Conservation (phyloP, 108 stramenopile species). For the Mediolabrus comicus region DNA sequence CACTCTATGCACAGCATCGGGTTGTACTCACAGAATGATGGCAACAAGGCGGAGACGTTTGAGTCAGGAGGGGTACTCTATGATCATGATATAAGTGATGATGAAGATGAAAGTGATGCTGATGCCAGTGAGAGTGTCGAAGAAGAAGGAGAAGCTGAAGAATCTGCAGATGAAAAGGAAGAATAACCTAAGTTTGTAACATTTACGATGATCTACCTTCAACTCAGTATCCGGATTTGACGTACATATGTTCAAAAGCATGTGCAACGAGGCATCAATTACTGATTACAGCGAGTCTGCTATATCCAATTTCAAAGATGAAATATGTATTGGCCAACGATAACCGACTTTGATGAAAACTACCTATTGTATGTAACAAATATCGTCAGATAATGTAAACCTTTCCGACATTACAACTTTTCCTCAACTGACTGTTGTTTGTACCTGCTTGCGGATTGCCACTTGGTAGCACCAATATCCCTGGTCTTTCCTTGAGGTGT, state of each 20-base stretch:
- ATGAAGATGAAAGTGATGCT: slow-evolving; percentile 60
- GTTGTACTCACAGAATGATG: slow-evolving; percentile 84
- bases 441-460: background rate
- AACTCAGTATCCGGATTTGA: no score
- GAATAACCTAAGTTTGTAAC: background rate
- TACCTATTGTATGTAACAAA: no score
- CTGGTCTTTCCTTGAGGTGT: background rate
- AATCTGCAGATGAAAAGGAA: background rate
- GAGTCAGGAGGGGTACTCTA: slow-evolving; percentile 86
- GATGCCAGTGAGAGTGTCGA: slow-evolving; percentile 17
- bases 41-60: slow-evolving; percentile 76
- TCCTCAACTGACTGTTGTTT: background rate
- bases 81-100: slow-evolving; percentile 82
- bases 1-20: slow-evolving; percentile 91
- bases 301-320: no score
- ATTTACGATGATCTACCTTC: no score
- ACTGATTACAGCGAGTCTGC: no score
- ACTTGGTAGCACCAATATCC: background rate
- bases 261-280: no score
- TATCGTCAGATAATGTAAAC: no score
- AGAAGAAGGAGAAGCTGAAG: slow-evolving; percentile 6
- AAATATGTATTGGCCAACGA: no score
- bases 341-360: no score
- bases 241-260: no score
- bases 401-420: no score